phyloP scores from a whole-genome alignment of 768 basidiomycete genomes.

The Naganishia friedmannii region DNA sequence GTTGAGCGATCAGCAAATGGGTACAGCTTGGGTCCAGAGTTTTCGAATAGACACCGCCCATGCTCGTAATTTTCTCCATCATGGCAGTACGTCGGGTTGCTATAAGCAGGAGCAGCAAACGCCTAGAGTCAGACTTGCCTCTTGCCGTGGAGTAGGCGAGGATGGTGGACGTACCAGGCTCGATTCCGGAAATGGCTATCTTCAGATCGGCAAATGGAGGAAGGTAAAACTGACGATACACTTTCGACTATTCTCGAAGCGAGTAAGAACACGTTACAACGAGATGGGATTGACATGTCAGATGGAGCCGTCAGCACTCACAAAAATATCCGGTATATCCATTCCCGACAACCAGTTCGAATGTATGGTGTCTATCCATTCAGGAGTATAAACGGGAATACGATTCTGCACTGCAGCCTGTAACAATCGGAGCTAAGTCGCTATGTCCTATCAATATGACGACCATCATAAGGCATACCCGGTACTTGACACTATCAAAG shows the following conservation, averaged over 20 bases:
- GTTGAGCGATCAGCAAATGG: slow-evolving; percentile 70
- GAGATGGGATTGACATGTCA: neutral
- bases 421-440: neutral
- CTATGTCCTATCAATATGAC: neutral
- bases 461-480: slow-evolving; percentile 54
- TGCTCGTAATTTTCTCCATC: slow-evolving; percentile 59
- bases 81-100: slow-evolving; percentile 64
- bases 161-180: slow-evolving; percentile 54
- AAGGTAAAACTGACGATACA: slow-evolving; percentile 58
- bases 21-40: slow-evolving; percentile 76
- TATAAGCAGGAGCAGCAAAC: slow-evolving; percentile 13
- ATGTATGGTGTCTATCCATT: slow-evolving; percentile 74
- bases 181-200: slow-evolving; percentile 72
- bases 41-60: slow-evolving; percentile 71
- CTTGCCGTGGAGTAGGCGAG: neutral
- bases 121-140: neutral
- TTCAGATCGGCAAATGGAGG: slow-evolving; percentile 69
- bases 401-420: slow-evolving; percentile 79
- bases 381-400: slow-evolving; percentile 72
- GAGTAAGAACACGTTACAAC: neutral
- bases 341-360: slow-evolving; percentile 74
- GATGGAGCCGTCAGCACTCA: slow-evolving; percentile 47
- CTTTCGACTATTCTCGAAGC: neutral
- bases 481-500: slow-evolving; percentile 82
- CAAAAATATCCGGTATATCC: slow-evolving; percentile 68